These are phyloP conservation scores for Cutaneotrichosporon sp. DNA, from an alignment of 1,284 basidiomycete species.

Conservation along the genomic window DNA sequence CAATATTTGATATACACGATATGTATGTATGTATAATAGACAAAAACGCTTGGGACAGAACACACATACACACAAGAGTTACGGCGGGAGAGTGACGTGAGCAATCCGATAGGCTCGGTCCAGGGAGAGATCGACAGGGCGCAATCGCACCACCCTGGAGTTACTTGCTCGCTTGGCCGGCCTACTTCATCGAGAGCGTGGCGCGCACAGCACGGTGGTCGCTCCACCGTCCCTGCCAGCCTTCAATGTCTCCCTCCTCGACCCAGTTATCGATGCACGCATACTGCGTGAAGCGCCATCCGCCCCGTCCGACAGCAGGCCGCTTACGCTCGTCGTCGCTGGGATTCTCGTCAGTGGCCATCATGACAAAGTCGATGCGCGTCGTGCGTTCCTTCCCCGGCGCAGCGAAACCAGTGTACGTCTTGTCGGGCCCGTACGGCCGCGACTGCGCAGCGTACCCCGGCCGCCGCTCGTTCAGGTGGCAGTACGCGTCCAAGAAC, in stretches of 20 bases:
- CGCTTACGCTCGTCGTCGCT: background rate
- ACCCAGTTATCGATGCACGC: constrained; percentile 41
- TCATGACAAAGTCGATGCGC: constrained; percentile 44
- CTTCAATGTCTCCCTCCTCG: constrained; percentile 29
- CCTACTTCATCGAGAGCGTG: constrained; percentile 15
- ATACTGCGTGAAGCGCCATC: constrained; percentile 28
- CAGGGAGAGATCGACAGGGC: too few relatives aligned
- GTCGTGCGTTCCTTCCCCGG: constrained; percentile 21
- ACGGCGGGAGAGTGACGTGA: too few relatives aligned
- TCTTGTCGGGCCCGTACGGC: constrained; percentile 33
- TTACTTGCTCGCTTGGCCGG: too few relatives aligned
- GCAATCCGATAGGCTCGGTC: too few relatives aligned
- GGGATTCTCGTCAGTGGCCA: constrained; percentile 16
- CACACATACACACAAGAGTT: too few relatives aligned
- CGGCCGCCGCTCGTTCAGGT: constrained; percentile 19
- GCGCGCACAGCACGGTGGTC: constrained; percentile 42
- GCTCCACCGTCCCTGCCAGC: constrained; percentile 42
- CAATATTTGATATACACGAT: too few relatives aligned
- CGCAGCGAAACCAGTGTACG: constrained; percentile 37
- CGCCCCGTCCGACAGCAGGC: constrained; percentile 15
- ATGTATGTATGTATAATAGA: too few relatives aligned
- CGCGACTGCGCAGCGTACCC: constrained; percentile 16
- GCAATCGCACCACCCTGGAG: too few relatives aligned
- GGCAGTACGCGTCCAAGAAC: constrained; percentile 34
- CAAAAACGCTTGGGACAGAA: too few relatives aligned